Base-by-base conservation (phyloP, 2,329 filamentous ascomycete genomes). In the Trichoderma sp. region DNA sequence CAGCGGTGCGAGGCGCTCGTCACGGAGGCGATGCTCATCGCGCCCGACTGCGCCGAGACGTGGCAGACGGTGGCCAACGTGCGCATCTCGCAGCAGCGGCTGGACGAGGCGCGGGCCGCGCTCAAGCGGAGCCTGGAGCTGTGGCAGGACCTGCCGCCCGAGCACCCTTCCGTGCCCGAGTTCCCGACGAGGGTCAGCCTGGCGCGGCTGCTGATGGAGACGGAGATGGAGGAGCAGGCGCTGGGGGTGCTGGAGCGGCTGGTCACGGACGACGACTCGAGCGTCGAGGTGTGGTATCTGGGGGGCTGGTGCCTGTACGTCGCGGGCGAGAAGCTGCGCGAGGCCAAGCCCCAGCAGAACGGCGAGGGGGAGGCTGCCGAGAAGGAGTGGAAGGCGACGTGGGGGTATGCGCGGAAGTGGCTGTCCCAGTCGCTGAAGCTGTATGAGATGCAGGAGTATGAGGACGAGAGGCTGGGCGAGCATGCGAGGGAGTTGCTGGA, bases 241-340 rank as follows among this genome's bases (percentile, higher is more conserved):
- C 85, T 96, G 65, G 86, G 90, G 64, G 93, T 98, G 3, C 81
- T 97, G 62, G 92, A 97, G 74, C 83, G 92, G 62, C 81, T 99
- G 61, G 87, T 96, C 45, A 82, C 85, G 43, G 95, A 99, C 75
- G 94, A 99, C 70, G 96, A 99, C 74, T 85, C 90, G 73, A 97
- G 94, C 75, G 91, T 99, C 21, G 95, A 99, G 78, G 90, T 92
- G 19, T 97, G 93, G 93, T 99, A 99, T 78, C 83, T 99, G 5
- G 95, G 95, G 50, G 96, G 95, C 4, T 98, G 94, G 91, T 93
- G 92, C 71, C 83, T 96, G 70, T 92, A 92, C 74, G 84, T 97
- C 66, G 81, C 90, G 68, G 91, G 90, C 12, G 85, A 91, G 75
- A 91, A 89, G 81, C 80, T 86, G 72, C 75, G 77, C 41, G 71